phyloP scores from a whole-genome alignment of 1,284 basidiomycete genomes.

The Vanrija pseudolonga region DNA sequence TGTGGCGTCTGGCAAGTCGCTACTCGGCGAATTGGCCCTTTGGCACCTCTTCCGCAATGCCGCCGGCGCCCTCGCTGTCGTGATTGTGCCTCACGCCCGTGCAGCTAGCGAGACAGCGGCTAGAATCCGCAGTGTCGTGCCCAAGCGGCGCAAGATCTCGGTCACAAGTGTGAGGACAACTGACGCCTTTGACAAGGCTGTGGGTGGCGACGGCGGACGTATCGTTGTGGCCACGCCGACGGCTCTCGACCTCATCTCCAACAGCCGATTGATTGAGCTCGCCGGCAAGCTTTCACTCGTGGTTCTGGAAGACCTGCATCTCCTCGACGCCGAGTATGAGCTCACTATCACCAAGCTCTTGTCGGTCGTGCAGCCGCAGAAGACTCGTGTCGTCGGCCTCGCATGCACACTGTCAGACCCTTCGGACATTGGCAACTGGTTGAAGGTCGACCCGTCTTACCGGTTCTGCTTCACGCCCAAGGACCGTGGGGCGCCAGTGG shows the following conservation, averaged over 20 bases:
- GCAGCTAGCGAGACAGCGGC: constrained; percentile 42
- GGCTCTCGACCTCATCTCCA: constrained; percentile 33
- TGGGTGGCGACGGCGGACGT: constrained; percentile 10
- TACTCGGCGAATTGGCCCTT: constrained; percentile 64
- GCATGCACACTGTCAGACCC: constrained; percentile 77
- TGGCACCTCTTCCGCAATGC: constrained; percentile 56
- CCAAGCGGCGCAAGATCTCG: constrained; percentile 24
- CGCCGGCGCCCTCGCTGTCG: constrained; percentile 32
- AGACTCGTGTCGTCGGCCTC: constrained; percentile 74
- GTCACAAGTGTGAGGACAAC: constrained; percentile 25
- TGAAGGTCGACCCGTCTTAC: constrained; percentile 61
- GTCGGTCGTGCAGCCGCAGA: constrained; percentile 58
- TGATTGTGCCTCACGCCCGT: constrained; percentile 43
- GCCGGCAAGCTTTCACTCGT: constrained; percentile 61
- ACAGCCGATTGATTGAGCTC: constrained; percentile 4
- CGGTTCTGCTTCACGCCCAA: constrained; percentile 76
- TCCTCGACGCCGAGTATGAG: constrained; percentile 79
- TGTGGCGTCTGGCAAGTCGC: constrained; percentile 74
- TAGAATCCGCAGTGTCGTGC: constrained; percentile 35
- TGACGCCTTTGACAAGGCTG: constrained; percentile 27
- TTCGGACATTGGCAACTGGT: constrained; percentile 75
- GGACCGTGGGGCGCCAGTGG: constrained; percentile 77
- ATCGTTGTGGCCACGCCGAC: constrained; percentile 48
- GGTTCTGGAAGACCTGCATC: constrained; percentile 81
- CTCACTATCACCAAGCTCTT: constrained; percentile 66